phyloP scores from a whole-genome alignment of 1,284 basidiomycete species.

The Pseudozyma tsukubaensis region DNA sequence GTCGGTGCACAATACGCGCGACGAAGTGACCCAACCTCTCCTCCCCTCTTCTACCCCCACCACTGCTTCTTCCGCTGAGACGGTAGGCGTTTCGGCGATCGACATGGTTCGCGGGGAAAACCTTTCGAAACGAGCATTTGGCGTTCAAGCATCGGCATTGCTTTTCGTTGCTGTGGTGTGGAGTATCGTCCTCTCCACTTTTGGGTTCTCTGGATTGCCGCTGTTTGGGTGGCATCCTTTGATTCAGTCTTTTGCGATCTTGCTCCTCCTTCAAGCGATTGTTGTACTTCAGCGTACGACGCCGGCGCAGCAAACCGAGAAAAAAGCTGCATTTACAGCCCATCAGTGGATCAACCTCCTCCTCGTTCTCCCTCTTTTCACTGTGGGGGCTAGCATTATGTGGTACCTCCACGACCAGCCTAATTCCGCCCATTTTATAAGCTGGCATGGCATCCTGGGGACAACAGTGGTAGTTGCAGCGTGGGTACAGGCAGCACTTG shows the following conservation, averaged over 20 bases:
- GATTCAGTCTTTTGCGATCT: conserved; percentile 50
- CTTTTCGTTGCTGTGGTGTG: conserved; percentile 54
- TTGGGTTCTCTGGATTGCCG: conserved; percentile 34
- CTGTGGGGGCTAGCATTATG: conserved; percentile 58
- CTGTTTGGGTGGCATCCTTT: conserved; percentile 61
- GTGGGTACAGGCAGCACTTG: conserved; percentile 56
- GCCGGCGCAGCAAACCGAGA: conserved; percentile 12
- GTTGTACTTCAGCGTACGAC: conserved; percentile 56
- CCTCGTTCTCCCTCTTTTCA: conserved; percentile 53
- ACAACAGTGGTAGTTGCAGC: conserved; percentile 32
- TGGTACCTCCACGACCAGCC: conserved; percentile 59
- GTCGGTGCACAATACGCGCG: not conserved
- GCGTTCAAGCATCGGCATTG: conserved; percentile 29
- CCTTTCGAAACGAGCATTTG: conserved; percentile 8
- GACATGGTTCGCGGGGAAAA: conserved; percentile 37
- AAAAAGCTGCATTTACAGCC: conserved; percentile 33
- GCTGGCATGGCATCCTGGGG: conserved; percentile 58
- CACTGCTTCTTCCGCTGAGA: not conserved
- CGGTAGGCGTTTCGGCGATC: no score
- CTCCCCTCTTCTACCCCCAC: conserved; percentile 10
- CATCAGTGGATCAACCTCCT: conserved; percentile 53
- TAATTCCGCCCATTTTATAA: conserved; percentile 45
- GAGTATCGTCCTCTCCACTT: conserved; percentile 35
- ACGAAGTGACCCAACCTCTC: conserved; percentile 13
- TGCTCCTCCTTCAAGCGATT: conserved; percentile 52